These are phyloP conservation scores for Phalaenopsis equestris DNA, from an alignment of 106 monocot species.

Conservation along the genomic window DNA sequence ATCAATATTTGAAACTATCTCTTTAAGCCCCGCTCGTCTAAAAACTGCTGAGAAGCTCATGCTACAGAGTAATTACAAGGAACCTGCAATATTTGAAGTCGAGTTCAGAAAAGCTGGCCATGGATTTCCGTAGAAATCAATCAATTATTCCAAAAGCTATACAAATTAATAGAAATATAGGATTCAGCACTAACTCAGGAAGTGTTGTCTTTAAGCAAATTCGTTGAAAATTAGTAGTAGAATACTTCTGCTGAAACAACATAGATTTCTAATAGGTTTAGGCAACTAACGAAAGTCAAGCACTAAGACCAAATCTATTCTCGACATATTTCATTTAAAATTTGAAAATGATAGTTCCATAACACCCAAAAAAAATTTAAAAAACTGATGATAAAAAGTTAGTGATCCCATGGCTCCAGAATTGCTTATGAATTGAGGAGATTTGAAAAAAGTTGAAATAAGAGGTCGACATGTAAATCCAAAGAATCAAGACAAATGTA, in stretches of 20 bases:
- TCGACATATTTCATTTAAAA: no score
- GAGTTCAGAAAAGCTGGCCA: background rate
- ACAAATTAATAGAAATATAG: background rate
- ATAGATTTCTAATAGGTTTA: background rate
- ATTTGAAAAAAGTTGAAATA: no score
- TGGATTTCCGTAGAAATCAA: background rate
- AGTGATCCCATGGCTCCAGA: no score
- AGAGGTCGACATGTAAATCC: no score
- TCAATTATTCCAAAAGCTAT: background rate
- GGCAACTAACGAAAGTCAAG: no score
- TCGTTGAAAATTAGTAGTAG: background rate
- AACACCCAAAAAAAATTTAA: no score
- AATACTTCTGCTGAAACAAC: background rate
- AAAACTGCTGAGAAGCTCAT: conserved; percentile 46
- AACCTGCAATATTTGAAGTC: background rate
- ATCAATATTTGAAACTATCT: conserved; percentile 31
- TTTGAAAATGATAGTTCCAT: no score
- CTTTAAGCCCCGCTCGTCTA: conserved; percentile 46
- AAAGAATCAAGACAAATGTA: no score
- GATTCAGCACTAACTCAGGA: background rate
- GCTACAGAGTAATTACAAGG: background rate
- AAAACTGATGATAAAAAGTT: no score
- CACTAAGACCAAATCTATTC: no score
- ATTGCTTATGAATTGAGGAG: no score
- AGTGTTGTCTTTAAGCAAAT: background rate